Percentiles rank a stretch among this genome's conserved stretches.
These are phyloP conservation scores for Cryptosporidium meleagridis DNA, from an alignment of 169 alveolate species.

Conservation along the genomic window DNA sequence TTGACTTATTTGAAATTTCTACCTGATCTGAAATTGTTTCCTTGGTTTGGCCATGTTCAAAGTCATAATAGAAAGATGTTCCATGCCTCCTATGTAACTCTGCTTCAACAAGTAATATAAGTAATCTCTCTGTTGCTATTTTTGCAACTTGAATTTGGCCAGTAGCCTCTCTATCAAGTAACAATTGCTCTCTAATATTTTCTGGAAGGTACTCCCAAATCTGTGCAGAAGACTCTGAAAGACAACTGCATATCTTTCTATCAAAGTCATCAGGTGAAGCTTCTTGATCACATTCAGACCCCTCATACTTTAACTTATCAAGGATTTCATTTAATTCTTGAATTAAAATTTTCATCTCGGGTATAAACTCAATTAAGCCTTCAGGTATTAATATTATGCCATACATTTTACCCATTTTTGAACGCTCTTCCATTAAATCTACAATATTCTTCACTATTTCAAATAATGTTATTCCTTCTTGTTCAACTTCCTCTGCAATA, in stretches of 20 bases:
- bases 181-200: conserved; percentile 92
- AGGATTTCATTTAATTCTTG: conserved; percentile 92
- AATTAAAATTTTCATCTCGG: conserved; percentile 93
- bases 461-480: conserved; percentile 86
- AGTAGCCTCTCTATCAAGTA: conserved; percentile 98
- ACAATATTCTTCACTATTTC: conserved; percentile 90
- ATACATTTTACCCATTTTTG: conserved; percentile 89
- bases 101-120: conserved; percentile 91
- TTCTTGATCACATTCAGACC: background rate
- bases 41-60: conserved; percentile 64
- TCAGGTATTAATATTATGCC: conserved; percentile 97
- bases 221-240: conserved; percentile 72
- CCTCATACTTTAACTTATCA: conserved; percentile 74
- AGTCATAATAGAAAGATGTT: conserved; percentile 52
- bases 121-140: conserved; percentile 97
- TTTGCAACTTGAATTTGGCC: conserved; percentile 99
- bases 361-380: conserved; percentile 96
- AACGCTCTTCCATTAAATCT: conserved; percentile 91
- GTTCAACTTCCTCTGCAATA: conserved; percentile 95
- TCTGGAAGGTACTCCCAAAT: conserved; percentile 91
- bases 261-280: conserved; percentile 47
- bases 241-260: conserved; percentile 22
- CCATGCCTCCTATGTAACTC: conserved; percentile 79
- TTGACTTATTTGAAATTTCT: conserved; percentile 30
- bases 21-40: conserved; percentile 31